Evolutionary conservation across 805 yeast species (phyloP), one percentile per base, ranked within the genome.

Genomic region (Metschnikowia kunwiensis): DNA sequence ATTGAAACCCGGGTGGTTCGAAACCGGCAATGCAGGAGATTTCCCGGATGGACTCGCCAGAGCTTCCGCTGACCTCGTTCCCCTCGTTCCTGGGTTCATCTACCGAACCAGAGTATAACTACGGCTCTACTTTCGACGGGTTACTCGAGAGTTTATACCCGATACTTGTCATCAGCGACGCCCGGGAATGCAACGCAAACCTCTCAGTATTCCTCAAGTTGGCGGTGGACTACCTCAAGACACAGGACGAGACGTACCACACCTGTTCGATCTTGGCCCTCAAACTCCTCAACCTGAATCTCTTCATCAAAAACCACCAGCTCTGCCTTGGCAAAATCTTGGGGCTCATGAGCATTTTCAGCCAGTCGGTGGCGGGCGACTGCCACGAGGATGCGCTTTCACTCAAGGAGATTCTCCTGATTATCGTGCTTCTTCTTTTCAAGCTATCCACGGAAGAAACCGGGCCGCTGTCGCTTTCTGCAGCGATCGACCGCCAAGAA

Each of bases 301-400:
- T 68, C 24, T 68, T 68, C 36, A 42, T 58, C 31, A 63, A 63
- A 46, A 68, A 68, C 46, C 55, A 48, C 40, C 38, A 36, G 15
- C 53, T 63, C 16, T 65, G 72, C 34, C 42, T 65, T 3, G 70
- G 70, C 12, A 68, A 68, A 42, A 43, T 66, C 9, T 44, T 68
- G 23, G 61, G 68, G 5, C 51, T 65, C 24, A 27, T 66, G 14
- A 40, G 49, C 7, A 54, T 57, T 0, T 59, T 67, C 34, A 51
- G 60, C 13, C 43, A 50, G 11, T 32, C 47, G 2, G 35, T 37
- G 10, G 37, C 36, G 5, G 41, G 37, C 3, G 37, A 34, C 19
- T 23, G 36, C 30, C 36, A 11, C 20, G 43, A 34, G 1, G 45
- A 47, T 7, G 32, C 52, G 5, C 55, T 53, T 14, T 44, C 51